phyloP scores from a whole-genome alignment of 1,139 yeast genomes.

The Maudiozyma humilis region DNA sequence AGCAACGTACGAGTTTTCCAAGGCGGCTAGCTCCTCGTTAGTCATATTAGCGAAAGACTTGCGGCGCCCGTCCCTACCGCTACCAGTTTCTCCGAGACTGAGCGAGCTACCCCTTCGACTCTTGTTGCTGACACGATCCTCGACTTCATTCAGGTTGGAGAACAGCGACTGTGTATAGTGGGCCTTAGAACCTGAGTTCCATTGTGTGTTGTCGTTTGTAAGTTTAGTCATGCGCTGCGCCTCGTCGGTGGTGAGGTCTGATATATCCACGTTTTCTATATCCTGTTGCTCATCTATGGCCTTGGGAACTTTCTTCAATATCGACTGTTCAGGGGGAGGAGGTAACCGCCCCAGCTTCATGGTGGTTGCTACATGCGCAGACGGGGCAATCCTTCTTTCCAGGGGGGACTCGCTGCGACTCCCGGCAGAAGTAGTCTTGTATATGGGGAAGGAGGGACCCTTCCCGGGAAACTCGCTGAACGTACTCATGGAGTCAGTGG shows the following conservation, averaged over 20 bases:
- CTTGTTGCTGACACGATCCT: constrained; percentile 21
- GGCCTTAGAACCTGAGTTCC: constrained; percentile 25
- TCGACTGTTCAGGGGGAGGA: constrained; percentile 32
- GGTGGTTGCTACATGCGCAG: neutral
- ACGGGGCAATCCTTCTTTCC: constrained; percentile 1
- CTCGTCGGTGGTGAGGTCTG: constrained; percentile 14
- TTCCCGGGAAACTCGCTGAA: neutral
- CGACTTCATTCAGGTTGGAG: constrained; percentile 29
- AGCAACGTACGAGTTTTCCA: constrained; percentile 47
- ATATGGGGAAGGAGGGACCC: neutral
- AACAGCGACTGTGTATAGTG: constrained; percentile 30
- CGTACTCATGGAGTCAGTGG: neutral
- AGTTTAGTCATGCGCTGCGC: constrained; percentile 17
- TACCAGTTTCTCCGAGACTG: neutral
- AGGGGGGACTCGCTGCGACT: constrained; percentile 12
- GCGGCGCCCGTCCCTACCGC: constrained; percentile 30
- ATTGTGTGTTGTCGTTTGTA: constrained; percentile 26
- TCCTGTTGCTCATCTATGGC: constrained; percentile 13
- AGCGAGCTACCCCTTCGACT: constrained; percentile 3
- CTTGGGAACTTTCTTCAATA: constrained; percentile 19
- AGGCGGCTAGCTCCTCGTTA: constrained; percentile 51
- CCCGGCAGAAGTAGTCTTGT: neutral
- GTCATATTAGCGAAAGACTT: constrained; percentile 59
- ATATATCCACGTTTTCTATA: constrained; percentile 21
- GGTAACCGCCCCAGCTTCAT: constrained; percentile 23